A percentile compares a stretch with the other conserved stretches of the same genome.
Conservation (phyloP, 2,329 filamentous ascomycete species). For the Hypoxylon sp. region DNA sequence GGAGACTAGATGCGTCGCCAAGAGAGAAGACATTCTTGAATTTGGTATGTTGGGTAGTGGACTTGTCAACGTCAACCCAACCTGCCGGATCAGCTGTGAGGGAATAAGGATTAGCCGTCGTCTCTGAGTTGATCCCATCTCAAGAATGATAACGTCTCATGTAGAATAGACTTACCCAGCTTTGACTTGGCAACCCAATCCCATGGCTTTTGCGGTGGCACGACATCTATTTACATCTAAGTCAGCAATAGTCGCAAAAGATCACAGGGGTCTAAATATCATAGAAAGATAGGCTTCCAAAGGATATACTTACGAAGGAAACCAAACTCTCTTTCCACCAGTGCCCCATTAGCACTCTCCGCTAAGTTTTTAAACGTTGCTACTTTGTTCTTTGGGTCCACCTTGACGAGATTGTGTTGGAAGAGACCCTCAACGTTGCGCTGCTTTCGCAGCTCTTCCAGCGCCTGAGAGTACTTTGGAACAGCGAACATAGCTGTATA, state of each 20-base stretch:
- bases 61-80: conserved; percentile 56
- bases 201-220: conserved; percentile 55
- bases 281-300: background rate
- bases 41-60: conserved; percentile 55
- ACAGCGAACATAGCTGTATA: conserved; percentile 58
- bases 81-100: conserved; percentile 61
- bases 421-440: conserved; percentile 58
- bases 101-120: conserved; percentile 62
- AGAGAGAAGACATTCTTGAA: conserved; percentile 60
- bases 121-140: background rate
- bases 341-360: conserved; percentile 47
- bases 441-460: conserved; percentile 55
- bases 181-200: conserved; percentile 56
- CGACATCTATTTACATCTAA: conserved; percentile 48
- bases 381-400: conserved; percentile 56
- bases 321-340: conserved; percentile 55
- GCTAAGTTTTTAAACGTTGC: conserved; percentile 57
- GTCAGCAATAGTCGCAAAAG: conserved; percentile 13
- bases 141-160: background rate
- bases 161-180: conserved; percentile 53
- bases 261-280: background rate
- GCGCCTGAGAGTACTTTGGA: conserved; percentile 57
- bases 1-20: conserved; percentile 59
- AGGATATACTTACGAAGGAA: conserved; percentile 51
- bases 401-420: conserved; percentile 57